Evolutionary conservation across 192 early-diverging fungal species (phyloP), one percentile per base, ranked within the genome.

Genomic region (Geosiphon pyriformis): DNA sequence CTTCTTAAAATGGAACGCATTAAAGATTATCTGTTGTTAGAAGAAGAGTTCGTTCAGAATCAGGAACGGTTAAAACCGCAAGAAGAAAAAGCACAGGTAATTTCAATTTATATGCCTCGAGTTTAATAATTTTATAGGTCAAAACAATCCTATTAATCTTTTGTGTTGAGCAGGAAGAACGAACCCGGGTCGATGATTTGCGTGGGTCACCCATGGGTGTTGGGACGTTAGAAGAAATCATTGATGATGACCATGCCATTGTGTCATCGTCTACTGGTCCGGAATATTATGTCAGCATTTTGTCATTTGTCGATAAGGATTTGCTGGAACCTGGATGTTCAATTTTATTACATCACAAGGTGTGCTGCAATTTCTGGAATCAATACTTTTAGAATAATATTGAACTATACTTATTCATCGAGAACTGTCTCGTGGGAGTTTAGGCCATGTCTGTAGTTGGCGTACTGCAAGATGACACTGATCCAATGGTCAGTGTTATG

Each of bases 401-500:
- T n/a, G n/a, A n/a, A n/a, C n/a, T n/a, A n/a, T 4, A 27, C 26
- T 4, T 20, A 15, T 17, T 17, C 17, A 33, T 46, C 15, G 3
- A 57, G 23, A 29, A 17, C 55, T n/a, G n/a, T n/a, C n/a, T n/a
- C n/a, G n/a, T n/a, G n/a, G n/a, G n/a, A n/a, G n/a, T 50, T 7
- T 72, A 85, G 81, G 82, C 86, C 0, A 85, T 90, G 82, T 85
- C 94, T 7, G 88, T 99, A 32, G 88, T 99, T 31, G 97, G 97
- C 71, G 96, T 99, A 7, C 82, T 99, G 2, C 82, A 82, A 54
- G 95, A 98, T 60, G 97, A 99, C 75, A 83, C 88, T 0, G 95
- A 99, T 71, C 97, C 97, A 6, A 96, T 94, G 92, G 97, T 99
- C 37, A 94, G 92, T 77, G 95, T 99, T 20, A 99, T 99, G 97